These are phyloP conservation scores for Stephanodiscus minutulus DNA, from an alignment of 108 stramenopile species.

Conservation along the genomic window DNA sequence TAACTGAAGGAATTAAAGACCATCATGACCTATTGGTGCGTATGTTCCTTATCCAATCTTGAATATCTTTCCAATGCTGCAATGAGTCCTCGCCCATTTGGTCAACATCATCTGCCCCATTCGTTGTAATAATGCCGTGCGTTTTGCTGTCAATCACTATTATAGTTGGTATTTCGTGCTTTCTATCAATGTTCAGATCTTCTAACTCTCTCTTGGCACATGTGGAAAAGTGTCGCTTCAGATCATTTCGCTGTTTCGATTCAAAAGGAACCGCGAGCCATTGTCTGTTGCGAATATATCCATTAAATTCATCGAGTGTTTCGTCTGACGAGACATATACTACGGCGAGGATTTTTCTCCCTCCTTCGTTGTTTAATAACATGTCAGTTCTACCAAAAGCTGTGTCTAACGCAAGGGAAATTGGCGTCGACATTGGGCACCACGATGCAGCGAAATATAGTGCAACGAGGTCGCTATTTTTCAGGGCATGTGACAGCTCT, in stretches of 20 bases:
- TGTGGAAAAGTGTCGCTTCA: constrained; percentile 62
- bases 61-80: constrained; percentile 44
- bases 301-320: constrained; percentile 40
- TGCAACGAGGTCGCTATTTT: constrained; percentile 59
- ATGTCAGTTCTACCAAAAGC: constrained; percentile 41
- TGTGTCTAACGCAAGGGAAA: constrained; percentile 49
- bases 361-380: constrained; percentile 30
- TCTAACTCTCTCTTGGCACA: constrained; percentile 60
- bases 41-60: constrained; percentile 5
- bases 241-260: constrained; percentile 43
- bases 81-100: constrained; percentile 47
- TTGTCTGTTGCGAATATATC: constrained; percentile 38
- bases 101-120: constrained; percentile 59
- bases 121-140: constrained; percentile 53
- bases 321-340: constrained; percentile 75
- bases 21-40: neutral
- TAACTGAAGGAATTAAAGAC: neutral
- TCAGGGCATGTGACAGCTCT: constrained; percentile 57
- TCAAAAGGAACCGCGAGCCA: constrained; percentile 67
- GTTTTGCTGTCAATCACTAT: constrained; percentile 62
- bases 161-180: constrained; percentile 66
- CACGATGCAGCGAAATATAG: constrained; percentile 75
- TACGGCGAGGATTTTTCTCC: constrained; percentile 42
- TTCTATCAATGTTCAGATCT: constrained; percentile 52
- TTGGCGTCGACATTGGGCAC: constrained; percentile 67